Percentiles rank a stretch among this genome's conserved stretches.
Conservation (phyloP, 192 early-diverging fungal species). For the Linnemannia schmuckeri region DNA sequence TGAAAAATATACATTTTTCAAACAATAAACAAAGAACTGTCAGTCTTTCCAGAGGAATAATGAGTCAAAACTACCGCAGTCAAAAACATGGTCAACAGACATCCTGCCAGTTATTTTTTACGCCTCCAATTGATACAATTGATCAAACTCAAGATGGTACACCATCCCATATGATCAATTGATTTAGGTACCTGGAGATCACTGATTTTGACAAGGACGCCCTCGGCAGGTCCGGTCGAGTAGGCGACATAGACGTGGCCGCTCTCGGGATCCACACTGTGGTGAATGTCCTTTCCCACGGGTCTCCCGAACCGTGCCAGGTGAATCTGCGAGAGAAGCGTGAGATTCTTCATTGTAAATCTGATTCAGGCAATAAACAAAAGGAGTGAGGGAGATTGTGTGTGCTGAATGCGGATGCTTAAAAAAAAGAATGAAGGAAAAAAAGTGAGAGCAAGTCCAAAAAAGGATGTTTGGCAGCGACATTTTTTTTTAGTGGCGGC, state of each 20-base stretch:
- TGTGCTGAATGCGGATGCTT: background rate
- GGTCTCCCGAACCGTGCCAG: conserved; percentile 48
- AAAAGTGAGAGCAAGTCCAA: background rate
- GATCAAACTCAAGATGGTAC: no score
- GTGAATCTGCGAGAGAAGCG: conserved; percentile 51
- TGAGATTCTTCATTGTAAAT: conserved; percentile 50
- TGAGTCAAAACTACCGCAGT: background rate
- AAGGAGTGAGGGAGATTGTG: background rate
- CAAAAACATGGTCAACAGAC: background rate
- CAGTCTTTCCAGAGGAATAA: background rate
- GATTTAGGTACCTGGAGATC: conserved; percentile 37
- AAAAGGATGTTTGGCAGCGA: background rate
- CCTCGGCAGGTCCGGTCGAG: conserved; percentile 38
- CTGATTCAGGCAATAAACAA: background rate
- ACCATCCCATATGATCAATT: background rate
- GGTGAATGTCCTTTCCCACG: conserved; percentile 50
- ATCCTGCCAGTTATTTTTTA: background rate
- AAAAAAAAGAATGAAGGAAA: background rate
- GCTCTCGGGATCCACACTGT: conserved; percentile 66
- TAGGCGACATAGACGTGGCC: conserved; percentile 66
- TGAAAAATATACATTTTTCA: background rate
- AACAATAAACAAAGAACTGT: background rate
- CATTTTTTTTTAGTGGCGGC: background rate
- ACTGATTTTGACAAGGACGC: conserved; percentile 48
- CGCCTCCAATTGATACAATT: background rate